These are phyloP conservation scores for Linnemannia hyalina DNA, from an alignment of 192 early-diverging fungal genomes.

Conservation along the genomic window DNA sequence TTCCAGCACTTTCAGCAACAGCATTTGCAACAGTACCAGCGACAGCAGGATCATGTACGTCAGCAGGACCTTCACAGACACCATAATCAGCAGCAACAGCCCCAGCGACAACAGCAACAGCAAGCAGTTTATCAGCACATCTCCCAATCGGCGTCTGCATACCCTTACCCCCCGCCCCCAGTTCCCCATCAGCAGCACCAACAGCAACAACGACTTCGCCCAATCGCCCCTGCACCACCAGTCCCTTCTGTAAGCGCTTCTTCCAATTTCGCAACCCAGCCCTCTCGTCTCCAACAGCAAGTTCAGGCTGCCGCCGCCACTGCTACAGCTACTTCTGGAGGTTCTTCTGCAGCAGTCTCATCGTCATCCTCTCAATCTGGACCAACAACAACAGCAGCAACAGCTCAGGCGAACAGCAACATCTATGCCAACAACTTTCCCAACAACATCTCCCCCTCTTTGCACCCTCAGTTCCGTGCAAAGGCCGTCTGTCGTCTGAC, in stretches of 20 bases:
- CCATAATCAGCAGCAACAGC: slow-evolving; percentile 11
- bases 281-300: slow-evolving; percentile 4
- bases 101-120: background rate
- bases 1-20: background rate
- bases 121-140: background rate
- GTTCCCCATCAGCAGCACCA: background rate
- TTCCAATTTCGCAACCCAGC: slow-evolving; percentile 2
- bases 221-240: background rate
- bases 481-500: slow-evolving; percentile 80
- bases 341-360: background rate
- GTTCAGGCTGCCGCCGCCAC: background rate
- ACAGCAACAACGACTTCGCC: background rate
- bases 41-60: background rate
- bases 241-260: background rate
- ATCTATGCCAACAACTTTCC: background rate
- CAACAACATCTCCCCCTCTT: slow-evolving; percentile 31
- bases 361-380: slow-evolving; percentile 11
- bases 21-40: slow-evolving; percentile 12
- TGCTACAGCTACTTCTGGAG: background rate
- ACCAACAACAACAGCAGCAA: slow-evolving; percentile 6
- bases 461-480: slow-evolving; percentile 68
- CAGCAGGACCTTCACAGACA: background rate
- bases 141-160: background rate
- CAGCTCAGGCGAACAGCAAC: background rate
- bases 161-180: background rate